These are phyloP conservation scores for Sonneratia caseolaris DNA, from an alignment of 345 rosid genomes.

Conservation along the genomic window DNA sequence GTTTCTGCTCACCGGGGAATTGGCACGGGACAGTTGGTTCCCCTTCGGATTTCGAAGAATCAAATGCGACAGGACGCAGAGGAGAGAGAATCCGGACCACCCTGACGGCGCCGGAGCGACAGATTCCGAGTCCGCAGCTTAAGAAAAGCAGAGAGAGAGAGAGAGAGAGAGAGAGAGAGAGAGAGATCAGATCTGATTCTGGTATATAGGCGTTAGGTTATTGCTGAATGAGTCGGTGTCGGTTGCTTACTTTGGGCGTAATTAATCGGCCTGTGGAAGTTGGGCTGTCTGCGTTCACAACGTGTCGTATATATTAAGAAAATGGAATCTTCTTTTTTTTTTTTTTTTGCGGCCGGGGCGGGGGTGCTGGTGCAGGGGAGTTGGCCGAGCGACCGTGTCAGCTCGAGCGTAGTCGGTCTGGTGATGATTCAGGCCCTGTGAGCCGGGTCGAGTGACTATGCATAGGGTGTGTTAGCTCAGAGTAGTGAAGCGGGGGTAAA, in stretches of 20 bases:
- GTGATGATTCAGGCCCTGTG: too few species aligned
- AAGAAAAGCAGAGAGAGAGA: neutral
- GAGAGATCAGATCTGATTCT: slow-evolving; percentile 1
- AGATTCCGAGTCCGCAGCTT: neutral
- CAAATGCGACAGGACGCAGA: neutral
- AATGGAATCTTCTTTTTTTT: neutral
- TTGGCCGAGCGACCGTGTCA: too few species aligned
- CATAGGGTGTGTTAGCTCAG: too few species aligned
- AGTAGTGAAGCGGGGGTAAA: too few species aligned
- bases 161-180: neutral
- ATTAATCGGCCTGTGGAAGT: neutral
- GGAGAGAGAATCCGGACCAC: neutral
- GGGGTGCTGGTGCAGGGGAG: too few species aligned
- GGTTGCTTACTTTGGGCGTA: neutral
- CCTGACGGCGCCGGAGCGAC: neutral
- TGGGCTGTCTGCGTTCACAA: neutral
- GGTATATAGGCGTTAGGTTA: neutral
- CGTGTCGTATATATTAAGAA: too few species aligned
- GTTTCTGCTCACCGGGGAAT: neutral
- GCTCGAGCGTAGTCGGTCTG: too few species aligned
- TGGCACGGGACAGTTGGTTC: neutral
- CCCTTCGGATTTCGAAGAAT: neutral
- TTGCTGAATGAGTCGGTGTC: neutral
- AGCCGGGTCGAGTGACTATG: too few species aligned
- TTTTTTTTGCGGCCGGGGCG: neutral